Evolutionary conservation across 225 moss, liverwort and hornwort genomes (phyloP), one percentile per base, ranked within the genome.

Genomic region (Thuidium tamariscinum): DNA sequence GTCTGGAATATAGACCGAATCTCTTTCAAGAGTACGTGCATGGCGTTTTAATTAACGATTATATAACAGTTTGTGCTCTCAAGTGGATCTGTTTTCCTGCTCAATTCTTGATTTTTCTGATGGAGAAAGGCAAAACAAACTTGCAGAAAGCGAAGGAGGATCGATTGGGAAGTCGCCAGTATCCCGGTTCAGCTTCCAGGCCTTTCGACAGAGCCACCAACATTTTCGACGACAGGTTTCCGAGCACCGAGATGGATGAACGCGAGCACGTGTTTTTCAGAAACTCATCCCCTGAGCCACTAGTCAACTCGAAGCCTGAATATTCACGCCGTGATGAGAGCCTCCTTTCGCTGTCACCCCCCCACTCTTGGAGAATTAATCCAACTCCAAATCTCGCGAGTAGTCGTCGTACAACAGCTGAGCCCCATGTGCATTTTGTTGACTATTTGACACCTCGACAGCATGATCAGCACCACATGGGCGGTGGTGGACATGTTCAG

Each of bases 381-480:
- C 62, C 76, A 10, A 76, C 72, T 32, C 90, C 86, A 68, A 88
- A 52, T 51, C 82, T 77, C 37, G 7, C 17, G 6, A 21, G 63
- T 42, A 19, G 84, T 62, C 81, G 71, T 22, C 48, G 55, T 37
- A 42, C 72, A 14, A 51, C 72, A 81, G 80, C 72, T 4, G 77
- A 84, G 75, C 48, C 71, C 54, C 59, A 79, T 75, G 92, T 85
- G 65, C 84, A 56, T 42, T 92, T 92, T 26, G 91, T 92, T 55
- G 92, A 92, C 81, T 92, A 89, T 68, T 84, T 92, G 74, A 79
- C 92, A 36, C 87, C 32, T 48, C 87, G 46, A 36, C 79, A 69
- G 29, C 51, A 25, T 34, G 80, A 46, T 23, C 34, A 29, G 29
- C 87, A 64, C 51, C 72, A 65, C 71, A 72, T 71, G 57, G 39